Conservation (phyloP, 768 basidiomycete genomes). For the Lactifluus hygrophoroides region DNA sequence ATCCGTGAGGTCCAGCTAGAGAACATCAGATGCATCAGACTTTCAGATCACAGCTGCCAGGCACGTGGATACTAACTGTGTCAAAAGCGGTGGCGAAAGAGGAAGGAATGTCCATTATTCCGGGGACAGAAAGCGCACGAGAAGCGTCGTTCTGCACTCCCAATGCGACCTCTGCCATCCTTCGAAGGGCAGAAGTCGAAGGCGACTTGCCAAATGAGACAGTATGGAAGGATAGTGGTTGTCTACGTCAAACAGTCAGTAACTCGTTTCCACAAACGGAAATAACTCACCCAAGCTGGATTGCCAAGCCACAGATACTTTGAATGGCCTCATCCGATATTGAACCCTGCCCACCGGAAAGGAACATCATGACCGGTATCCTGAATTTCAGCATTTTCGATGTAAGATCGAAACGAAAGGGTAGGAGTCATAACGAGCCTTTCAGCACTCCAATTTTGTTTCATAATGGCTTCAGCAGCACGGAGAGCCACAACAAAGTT, state of each 20-base stretch:
- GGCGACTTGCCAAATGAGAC: constrained; percentile 34
- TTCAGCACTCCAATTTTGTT: too few species aligned
- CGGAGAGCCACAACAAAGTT: too few species aligned
- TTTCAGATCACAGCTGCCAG: too few species aligned
- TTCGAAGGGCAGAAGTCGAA: constrained; percentile 27
- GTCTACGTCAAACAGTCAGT: constrained; percentile 28
- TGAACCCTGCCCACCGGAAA: constrained; percentile 46
- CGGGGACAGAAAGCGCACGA: constrained; percentile 24
- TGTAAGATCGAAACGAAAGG: not conserved
- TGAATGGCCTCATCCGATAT: constrained; percentile 32
- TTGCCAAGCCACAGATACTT: too few species aligned
- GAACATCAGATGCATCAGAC: too few species aligned
- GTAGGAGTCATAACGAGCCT: constrained; percentile 4
- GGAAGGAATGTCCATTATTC: not conserved
- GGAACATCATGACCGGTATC: constrained; percentile 45
- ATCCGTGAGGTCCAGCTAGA: too few species aligned
- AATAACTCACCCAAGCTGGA: constrained; percentile 36
- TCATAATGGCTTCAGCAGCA: too few species aligned
- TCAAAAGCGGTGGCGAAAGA: constrained; percentile 38
- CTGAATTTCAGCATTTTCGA: constrained; percentile 22
- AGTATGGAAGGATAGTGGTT: constrained; percentile 48
- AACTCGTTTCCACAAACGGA: not conserved
- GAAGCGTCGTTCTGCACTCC: constrained; percentile 39
- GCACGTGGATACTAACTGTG: not conserved
- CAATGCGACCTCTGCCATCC: constrained; percentile 46